Evolutionary conservation across 1,284 basidiomycete genomes (phyloP).

Genomic region (Puccinia coronata): DNA sequence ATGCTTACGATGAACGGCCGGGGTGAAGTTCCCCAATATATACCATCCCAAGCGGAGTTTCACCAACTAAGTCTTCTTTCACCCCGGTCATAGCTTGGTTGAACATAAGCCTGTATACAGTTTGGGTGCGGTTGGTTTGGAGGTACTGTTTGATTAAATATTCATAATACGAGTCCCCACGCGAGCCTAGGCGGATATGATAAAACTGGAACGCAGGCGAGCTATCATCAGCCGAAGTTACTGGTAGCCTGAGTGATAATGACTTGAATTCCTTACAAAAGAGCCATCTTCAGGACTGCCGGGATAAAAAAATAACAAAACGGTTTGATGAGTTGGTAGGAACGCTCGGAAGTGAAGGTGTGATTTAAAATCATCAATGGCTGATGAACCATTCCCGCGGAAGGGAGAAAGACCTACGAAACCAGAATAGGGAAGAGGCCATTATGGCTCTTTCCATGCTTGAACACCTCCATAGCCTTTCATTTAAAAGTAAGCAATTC

Average conservation of each 20-base stretch:
- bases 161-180: slow-evolving; percentile 94
- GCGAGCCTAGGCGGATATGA: slow-evolving; percentile 82
- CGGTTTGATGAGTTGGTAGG: slow-evolving; percentile 11
- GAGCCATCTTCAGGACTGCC: slow-evolving; percentile 23
- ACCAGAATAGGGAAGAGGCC: slow-evolving; percentile 83
- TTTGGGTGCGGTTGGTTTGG: slow-evolving; percentile 72
- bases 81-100: slow-evolving; percentile 78
- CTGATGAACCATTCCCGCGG: background rate
- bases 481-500: background rate
- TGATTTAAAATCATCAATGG: background rate
- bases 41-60: slow-evolving; percentile 64
- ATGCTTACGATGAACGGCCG: slow-evolving; percentile 54
- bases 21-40: slow-evolving; percentile 77
- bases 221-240: background rate
- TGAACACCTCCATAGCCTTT: slow-evolving; percentile 74
- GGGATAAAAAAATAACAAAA: slow-evolving; percentile 60
- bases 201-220: slow-evolving; percentile 59
- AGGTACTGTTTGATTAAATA: slow-evolving; percentile 68
- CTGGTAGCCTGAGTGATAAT: background rate
- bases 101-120: slow-evolving; percentile 84
- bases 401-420: slow-evolving; percentile 63
- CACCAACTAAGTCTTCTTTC: slow-evolving; percentile 71
- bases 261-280: slow-evolving; percentile 15
- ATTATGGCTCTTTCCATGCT: slow-evolving; percentile 66
- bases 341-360: background rate